Conservation (phyloP, 1,139 yeast genomes). For the Hansenula anomala region DNA sequence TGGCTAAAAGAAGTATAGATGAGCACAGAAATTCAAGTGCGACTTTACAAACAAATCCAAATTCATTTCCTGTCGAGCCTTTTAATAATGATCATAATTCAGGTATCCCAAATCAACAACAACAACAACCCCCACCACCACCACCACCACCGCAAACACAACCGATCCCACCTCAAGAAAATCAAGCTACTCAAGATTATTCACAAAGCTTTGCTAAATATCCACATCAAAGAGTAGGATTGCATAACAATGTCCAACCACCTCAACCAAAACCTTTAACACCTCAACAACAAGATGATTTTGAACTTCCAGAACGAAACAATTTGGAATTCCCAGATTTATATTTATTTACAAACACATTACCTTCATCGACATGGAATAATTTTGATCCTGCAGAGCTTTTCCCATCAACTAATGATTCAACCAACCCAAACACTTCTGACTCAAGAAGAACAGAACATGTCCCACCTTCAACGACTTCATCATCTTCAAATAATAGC, state of each 20-base stretch:
- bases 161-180: not conserved
- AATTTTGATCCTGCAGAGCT: constrained; percentile 21
- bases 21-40: not conserved
- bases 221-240: not conserved
- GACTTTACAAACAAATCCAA: constrained; percentile 1
- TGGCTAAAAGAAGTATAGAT: constrained; percentile 10
- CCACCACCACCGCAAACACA: not conserved
- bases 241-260: not conserved
- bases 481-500: not conserved
- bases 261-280: not conserved
- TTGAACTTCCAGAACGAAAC: not conserved
- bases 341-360: constrained; percentile 20
- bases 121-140: not conserved
- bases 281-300: not conserved
- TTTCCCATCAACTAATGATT: constrained; percentile 8
- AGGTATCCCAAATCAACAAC: not conserved
- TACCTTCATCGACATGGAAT: constrained; percentile 14
- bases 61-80: not conserved
- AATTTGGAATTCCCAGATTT: constrained; percentile 21
- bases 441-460: not conserved
- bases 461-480: not conserved
- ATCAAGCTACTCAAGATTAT: not conserved
- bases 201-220: not conserved
- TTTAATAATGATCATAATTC: not conserved
- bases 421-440: not conserved